Evolutionary conservation across 2,329 filamentous ascomycete genomes (phyloP).

Genomic region (Neospermospora avenae): DNA sequence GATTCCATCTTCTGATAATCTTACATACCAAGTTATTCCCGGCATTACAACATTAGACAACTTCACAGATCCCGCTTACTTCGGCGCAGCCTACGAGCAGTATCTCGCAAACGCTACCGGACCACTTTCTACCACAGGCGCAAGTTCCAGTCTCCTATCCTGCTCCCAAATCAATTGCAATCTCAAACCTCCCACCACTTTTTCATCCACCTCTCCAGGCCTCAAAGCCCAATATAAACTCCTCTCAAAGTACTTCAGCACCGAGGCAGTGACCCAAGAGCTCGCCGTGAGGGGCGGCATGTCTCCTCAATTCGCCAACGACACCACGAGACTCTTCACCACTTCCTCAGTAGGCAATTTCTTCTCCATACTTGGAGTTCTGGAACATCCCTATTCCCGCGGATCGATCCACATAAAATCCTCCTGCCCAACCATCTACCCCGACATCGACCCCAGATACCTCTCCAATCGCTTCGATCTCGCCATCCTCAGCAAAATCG

Average conservation of each 20-base stretch:
- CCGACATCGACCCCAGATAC: not conserved
- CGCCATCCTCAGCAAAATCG: not conserved
- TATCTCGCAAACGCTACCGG: constrained; percentile 22
- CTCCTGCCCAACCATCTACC: not conserved
- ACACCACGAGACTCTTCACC: not conserved
- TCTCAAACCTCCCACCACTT: not conserved
- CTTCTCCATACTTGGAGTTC: not conserved
- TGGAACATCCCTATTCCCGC: constrained; percentile 38
- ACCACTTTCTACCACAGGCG: constrained; percentile 5
- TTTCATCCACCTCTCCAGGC: not conserved
- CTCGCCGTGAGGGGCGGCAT: not conserved
- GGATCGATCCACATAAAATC: constrained; percentile 41
- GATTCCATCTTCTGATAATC: not conserved
- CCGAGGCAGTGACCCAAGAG: not conserved
- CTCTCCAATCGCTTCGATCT: not conserved
- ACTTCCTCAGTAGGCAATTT: not conserved
- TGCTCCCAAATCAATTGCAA: constrained; percentile 8
- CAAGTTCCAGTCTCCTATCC: constrained; percentile 7
- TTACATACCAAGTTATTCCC: not conserved
- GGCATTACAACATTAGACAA: not conserved
- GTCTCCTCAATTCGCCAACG: not conserved
- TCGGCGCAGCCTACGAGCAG: not conserved
- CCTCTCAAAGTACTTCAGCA: not conserved
- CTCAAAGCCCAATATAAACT: not conserved
- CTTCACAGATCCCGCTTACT: not conserved